A percentile compares a stretch with the other conserved stretches of the same genome.
These are phyloP conservation scores for Priceomyces medius DNA, from an alignment of 805 yeast genomes.

Conservation along the genomic window DNA sequence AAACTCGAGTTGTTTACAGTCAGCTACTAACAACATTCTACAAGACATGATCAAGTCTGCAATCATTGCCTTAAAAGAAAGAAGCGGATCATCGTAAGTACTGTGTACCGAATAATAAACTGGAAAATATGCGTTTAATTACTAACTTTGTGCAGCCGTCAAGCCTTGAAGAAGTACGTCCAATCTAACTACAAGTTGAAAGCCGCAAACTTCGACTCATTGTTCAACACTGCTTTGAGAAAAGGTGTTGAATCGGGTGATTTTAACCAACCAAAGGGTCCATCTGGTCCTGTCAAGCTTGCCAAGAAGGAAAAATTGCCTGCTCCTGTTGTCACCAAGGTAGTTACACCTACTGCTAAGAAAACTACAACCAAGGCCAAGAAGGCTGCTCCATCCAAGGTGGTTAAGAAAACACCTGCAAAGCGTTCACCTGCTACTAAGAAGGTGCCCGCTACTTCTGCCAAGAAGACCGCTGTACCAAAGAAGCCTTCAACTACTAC, in stretches of 20 bases:
- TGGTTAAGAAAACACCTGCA: constrained; percentile 15
- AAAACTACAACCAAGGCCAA: constrained; percentile 16
- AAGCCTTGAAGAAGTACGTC: constrained; percentile 82
- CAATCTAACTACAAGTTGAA: constrained; percentile 58
- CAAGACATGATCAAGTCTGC: constrained; percentile 68
- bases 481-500: constrained; percentile 21
- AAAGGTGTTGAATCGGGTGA: constrained; percentile 78
- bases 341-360: constrained; percentile 18
- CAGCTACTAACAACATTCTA: constrained; percentile 8
- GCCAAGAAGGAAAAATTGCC: constrained; percentile 40
- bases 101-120: background rate
- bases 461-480: constrained; percentile 15
- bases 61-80: constrained; percentile 66
- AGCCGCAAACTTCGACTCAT: constrained; percentile 66
- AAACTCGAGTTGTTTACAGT: constrained; percentile 2
- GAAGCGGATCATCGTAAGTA: constrained; percentile 73
- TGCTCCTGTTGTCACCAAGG: constrained; percentile 31
- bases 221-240: constrained; percentile 75
- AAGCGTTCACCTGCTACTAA: constrained; percentile 18
- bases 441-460: constrained; percentile 14
- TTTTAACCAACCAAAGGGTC: constrained; percentile 83
- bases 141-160: constrained; percentile 54
- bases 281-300: constrained; percentile 81
- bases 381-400: constrained; percentile 6
- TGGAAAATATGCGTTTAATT: constrained; percentile 1